phyloP scores from a whole-genome alignment of 257 asterid species.

The Linaria vulgaris region DNA sequence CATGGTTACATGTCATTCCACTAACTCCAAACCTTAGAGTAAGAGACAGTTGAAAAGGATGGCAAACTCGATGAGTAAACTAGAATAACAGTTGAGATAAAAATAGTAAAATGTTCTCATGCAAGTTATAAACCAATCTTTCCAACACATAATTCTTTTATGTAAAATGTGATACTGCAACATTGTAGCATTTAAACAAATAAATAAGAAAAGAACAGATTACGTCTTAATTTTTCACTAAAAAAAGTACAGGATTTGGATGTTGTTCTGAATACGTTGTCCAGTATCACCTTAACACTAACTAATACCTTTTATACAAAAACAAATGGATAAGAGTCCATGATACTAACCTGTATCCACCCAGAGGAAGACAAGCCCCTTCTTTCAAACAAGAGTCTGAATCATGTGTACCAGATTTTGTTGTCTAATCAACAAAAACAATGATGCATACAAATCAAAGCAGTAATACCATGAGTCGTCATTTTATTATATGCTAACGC shows the following conservation, averaged over 20 bases:
- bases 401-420: conserved; percentile 86
- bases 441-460: conserved; percentile 10
- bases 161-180: background rate
- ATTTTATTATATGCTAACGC: conserved; percentile 11
- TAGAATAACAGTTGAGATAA: background rate
- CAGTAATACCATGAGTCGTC: conserved; percentile 20
- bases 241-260: background rate
- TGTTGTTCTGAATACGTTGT: background rate
- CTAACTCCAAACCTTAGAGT: background rate
- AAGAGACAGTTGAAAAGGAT: background rate
- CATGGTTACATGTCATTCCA: background rate
- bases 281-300: conserved; percentile 9
- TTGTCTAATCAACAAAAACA: conserved; percentile 54
- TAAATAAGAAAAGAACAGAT: background rate
- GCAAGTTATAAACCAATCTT: conserved; percentile 17
- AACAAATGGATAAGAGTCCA: conserved; percentile 10
- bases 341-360: conserved; percentile 92
- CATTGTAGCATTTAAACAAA: conserved; percentile 1
- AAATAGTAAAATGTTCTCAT: conserved; percentile 11
- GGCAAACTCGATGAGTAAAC: background rate
- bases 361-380: conserved; percentile 86
- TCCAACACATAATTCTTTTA: conserved; percentile 5
- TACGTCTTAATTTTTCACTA: conserved; percentile 4
- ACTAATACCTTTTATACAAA: background rate
- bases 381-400: conserved; percentile 88